These are phyloP conservation scores for Xenosphaeropsis pyriputrescens DNA, from an alignment of 2,329 filamentous ascomycete genomes.

Conservation along the genomic window DNA sequence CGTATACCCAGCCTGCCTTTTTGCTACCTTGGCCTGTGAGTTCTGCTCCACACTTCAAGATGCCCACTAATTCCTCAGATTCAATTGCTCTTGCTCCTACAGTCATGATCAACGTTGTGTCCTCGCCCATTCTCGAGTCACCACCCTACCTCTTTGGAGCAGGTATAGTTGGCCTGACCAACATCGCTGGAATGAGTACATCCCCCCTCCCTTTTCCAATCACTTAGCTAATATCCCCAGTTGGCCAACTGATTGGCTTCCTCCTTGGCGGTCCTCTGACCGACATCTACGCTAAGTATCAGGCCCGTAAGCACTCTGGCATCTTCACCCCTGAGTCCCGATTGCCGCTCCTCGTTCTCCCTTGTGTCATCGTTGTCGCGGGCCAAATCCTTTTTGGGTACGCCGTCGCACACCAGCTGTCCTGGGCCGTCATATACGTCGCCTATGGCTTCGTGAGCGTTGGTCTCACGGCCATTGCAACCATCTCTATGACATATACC, in stretches of 20 bases:
- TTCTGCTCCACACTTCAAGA: too few species aligned
- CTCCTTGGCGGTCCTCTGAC: slow-evolving; percentile 26
- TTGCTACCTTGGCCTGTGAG: not conserved
- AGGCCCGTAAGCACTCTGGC: slow-evolving; percentile 23
- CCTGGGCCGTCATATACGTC: slow-evolving; percentile 29
- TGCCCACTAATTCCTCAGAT: not conserved
- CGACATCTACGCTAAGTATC: slow-evolving; percentile 25
- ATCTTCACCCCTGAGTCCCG: slow-evolving; percentile 29
- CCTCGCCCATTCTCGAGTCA: not conserved
- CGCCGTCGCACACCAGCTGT: slow-evolving; percentile 22
- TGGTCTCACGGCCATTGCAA: slow-evolving; percentile 26
- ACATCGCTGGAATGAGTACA: slow-evolving; percentile 1
- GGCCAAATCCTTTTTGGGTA: slow-evolving; percentile 29
- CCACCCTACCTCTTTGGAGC: slow-evolving; percentile 3
- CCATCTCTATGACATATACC: slow-evolving; percentile 29
- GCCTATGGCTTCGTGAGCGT: slow-evolving; percentile 29
- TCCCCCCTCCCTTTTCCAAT: not conserved
- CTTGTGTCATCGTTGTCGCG: slow-evolving; percentile 23
- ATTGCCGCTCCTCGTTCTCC: slow-evolving; percentile 23
- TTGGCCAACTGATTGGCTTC: slow-evolving; percentile 27
- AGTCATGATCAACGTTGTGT: not conserved
- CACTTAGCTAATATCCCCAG: not conserved
- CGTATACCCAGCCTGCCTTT: slow-evolving; percentile 2
- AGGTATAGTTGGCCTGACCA: slow-evolving; percentile 2
- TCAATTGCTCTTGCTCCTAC: not conserved